A percentile compares a stretch with the other conserved stretches of the same genome.
These are phyloP conservation scores for Sinapis alba DNA, from an alignment of 441 rosid genomes.

Conservation along the genomic window DNA sequence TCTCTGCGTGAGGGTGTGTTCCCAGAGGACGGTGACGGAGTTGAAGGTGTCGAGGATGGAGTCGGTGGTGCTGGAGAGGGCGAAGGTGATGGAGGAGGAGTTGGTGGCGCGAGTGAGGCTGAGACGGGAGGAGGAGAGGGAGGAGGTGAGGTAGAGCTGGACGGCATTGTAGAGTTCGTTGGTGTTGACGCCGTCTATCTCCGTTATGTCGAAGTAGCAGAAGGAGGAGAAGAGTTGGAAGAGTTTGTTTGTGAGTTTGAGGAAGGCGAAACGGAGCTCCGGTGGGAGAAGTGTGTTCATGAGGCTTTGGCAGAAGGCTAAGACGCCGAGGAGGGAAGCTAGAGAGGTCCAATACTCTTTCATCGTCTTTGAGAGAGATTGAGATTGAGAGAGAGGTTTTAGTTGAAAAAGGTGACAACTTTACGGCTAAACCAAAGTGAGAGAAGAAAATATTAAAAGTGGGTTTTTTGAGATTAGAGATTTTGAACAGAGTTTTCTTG, in stretches of 20 bases:
- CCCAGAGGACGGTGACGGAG: constrained; percentile 21
- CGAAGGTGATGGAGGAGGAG: constrained; percentile 19
- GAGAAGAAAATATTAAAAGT: background rate
- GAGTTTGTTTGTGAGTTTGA: constrained; percentile 46
- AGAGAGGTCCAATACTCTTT: constrained; percentile 43
- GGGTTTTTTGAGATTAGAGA: constrained; percentile 15
- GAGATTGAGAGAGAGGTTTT: background rate
- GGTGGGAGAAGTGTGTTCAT: constrained; percentile 41
- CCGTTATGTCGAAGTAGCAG: constrained; percentile 25
- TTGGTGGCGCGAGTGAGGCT: constrained; percentile 17
- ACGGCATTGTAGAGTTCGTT: constrained; percentile 29
- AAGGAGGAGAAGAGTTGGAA: constrained; percentile 22
- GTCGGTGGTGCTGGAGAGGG: constrained; percentile 25
- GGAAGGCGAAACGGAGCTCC: constrained; percentile 21
- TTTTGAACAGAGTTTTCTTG: constrained; percentile 15
- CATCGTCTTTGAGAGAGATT: constrained; percentile 36
- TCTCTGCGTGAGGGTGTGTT: constrained; percentile 11
- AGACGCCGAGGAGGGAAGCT: constrained; percentile 21
- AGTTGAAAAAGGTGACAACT: constrained; percentile 12
- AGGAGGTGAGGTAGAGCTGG: constrained; percentile 23
- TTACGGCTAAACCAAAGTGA: constrained; percentile 10
- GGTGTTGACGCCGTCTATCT: constrained; percentile 31
- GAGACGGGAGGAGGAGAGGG: background rate
- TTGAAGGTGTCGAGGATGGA: constrained; percentile 20
- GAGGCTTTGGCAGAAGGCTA: constrained; percentile 46